A percentile compares a stretch with the other conserved stretches of the same genome.
Conservation (phyloP, 371 early-diverging fungal species). For the Mortierella sp. region DNA sequence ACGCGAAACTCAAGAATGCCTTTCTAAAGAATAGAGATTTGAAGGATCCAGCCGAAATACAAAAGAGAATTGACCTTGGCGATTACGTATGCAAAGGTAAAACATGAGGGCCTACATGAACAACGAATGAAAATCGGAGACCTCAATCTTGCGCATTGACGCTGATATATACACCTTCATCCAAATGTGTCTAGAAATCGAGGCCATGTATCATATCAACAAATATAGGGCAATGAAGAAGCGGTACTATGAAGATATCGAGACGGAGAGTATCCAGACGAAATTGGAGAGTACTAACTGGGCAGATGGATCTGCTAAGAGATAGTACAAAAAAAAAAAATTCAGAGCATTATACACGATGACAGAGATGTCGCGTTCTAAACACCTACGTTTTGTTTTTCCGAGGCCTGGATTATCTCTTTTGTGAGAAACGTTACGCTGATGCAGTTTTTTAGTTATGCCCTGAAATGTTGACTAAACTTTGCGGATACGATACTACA, state of each 20-base stretch:
- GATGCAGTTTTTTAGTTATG: no score
- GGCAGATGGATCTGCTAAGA: slow-evolving; percentile 17
- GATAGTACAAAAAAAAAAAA: no score
- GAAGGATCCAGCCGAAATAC: slow-evolving; percentile 64
- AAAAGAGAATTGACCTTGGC: slow-evolving; percentile 71
- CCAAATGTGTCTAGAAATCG: slow-evolving; percentile 64
- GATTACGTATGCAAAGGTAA: slow-evolving; percentile 73
- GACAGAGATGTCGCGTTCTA: no score
- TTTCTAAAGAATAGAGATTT: slow-evolving; percentile 74
- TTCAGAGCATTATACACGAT: no score
- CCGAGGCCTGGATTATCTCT: no score
- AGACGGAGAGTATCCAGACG: slow-evolving; percentile 29
- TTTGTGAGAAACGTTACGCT: no score
- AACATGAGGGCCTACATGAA: not conserved
- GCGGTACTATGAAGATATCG: slow-evolving; percentile 59
- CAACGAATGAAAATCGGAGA: no score
- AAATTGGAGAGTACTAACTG: slow-evolving; percentile 32
- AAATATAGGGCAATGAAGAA: slow-evolving; percentile 77
- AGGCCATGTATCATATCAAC: slow-evolving; percentile 78
- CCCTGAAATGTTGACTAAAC: no score
- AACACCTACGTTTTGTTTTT: no score
- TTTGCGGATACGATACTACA: no score
- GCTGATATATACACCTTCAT: no score
- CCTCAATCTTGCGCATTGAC: no score
- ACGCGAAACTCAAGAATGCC: slow-evolving; percentile 68